phyloP scores from a whole-genome alignment of 305 asterid genomes.

The Salvia sclarea region DNA sequence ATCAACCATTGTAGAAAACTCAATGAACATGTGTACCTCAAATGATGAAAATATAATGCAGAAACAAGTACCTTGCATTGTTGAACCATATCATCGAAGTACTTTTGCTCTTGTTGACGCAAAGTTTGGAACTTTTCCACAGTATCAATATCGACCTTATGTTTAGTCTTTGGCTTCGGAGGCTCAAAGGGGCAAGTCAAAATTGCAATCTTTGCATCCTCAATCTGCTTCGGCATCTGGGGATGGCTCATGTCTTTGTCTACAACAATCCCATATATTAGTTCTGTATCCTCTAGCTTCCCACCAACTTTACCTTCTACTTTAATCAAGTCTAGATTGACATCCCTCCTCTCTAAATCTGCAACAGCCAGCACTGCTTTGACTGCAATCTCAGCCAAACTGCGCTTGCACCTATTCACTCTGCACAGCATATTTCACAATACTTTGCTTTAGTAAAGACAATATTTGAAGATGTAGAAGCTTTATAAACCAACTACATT shows the following conservation, averaged over 20 bases:
- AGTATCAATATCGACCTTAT: constrained; percentile 95
- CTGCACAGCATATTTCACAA: constrained; percentile 45
- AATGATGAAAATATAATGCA: constrained; percentile 13
- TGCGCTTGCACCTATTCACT: constrained; percentile 91
- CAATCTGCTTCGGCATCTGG: constrained; percentile 95
- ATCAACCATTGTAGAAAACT: background rate
- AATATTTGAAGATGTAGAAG: background rate
- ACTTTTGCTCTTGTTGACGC: constrained; percentile 82
- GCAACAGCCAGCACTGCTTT: constrained; percentile 96
- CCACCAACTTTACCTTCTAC: constrained; percentile 98
- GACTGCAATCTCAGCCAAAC: constrained; percentile 95
- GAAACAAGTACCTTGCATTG: constrained; percentile 70
- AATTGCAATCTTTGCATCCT: constrained; percentile 89
- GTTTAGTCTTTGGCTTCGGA: constrained; percentile 97
- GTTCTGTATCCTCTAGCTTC: constrained; percentile 92
- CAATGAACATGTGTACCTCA: background rate
- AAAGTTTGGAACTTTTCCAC: constrained; percentile 86
- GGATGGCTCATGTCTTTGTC: constrained; percentile 99
- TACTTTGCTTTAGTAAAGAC: background rate
- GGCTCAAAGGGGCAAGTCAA: constrained; percentile 97
- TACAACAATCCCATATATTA: constrained; percentile 79
- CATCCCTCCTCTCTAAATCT: constrained; percentile 92
- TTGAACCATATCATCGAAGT: constrained; percentile 94
- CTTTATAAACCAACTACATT: background rate
- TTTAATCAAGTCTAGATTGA: constrained; percentile 87